Evolutionary conservation across 2,329 filamentous ascomycete genomes (phyloP), one percentile per base, ranked within the genome.

Genomic region (Claviceps fusiformis): DNA sequence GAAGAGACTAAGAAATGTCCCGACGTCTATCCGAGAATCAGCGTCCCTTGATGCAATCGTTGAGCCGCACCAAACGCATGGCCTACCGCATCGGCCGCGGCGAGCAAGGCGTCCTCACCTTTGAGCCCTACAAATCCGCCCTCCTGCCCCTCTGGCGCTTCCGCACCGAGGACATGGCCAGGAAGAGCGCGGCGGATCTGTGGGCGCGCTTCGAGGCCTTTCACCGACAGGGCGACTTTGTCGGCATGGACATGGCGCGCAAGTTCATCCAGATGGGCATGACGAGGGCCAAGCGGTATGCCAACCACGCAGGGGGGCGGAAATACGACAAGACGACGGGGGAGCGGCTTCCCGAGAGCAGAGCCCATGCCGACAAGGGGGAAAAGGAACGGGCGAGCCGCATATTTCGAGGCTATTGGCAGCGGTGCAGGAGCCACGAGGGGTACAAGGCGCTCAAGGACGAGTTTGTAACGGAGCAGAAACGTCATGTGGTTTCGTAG

Each of bases 201-300:
- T 45, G 50, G 50, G 35, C 17, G 39, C 39, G 50, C 24, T 52
- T 52, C 41, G 50, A 45, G 50, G 9, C 15, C 11, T 52, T 45
- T 33, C 15, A 45, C 27, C 19, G 45, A 9, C 24, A 52, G 39
- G 50, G 50, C 15, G 50, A 52, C 19, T 52, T 53, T 35, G 31
- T 53, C 13, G 51, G 51, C 51, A 53, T 46, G 51, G 41, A 45
- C 41, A 53, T 45, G 51, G n/a, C 41, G 29, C 41, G 51, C 2
- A 53, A 52, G 41, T 46, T 53, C 31, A 44, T 53, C n/a, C 41
- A 53, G 31, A 53, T 44, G 50, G 50, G 39, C 37, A 52, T 52
- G 50, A 52, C 50, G 13, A 24, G 39, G 39, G 50, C 50, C 27
- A 44, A 45, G 50, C 24, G 50, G 39, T 44, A 52, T 13, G 50